Percentiles rank a stretch among this genome's conserved stretches.
These are phyloP conservation scores for Cryptococcus sp. DNA, from an alignment of 1,284 basidiomycete species.

Conservation along the genomic window DNA sequence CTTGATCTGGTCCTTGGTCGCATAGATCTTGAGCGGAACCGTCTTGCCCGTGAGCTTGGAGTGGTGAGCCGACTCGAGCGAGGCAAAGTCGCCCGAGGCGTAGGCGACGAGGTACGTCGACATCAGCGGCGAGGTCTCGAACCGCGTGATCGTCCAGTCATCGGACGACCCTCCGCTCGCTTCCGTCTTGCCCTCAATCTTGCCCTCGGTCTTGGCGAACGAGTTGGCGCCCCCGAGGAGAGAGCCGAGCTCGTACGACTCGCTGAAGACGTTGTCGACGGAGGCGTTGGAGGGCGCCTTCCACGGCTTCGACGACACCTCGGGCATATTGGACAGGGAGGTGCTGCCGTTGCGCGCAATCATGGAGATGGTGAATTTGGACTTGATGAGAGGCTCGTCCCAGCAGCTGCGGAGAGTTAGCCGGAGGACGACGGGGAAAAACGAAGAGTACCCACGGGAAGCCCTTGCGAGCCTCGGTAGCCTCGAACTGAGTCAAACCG, in stretches of 20 bases:
- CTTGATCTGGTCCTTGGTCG: slow-evolving; percentile 80
- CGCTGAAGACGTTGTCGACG: slow-evolving; percentile 33
- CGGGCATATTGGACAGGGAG: slow-evolving; percentile 77
- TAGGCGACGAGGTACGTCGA: slow-evolving; percentile 89
- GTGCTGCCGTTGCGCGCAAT: slow-evolving; percentile 71
- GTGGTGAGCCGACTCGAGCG: slow-evolving; percentile 71
- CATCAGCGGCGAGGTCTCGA: slow-evolving; percentile 74
- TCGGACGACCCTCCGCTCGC: slow-evolving; percentile 23
- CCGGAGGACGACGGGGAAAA: slow-evolving; percentile 6
- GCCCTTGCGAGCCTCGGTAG: slow-evolving; percentile 76
- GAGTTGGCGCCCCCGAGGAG: slow-evolving; percentile 32
- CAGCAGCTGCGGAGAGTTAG: slow-evolving; percentile 56
- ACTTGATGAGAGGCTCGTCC: slow-evolving; percentile 92
- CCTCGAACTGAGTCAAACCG: slow-evolving; percentile 75
- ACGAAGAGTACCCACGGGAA: slow-evolving; percentile 58
- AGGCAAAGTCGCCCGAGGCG: slow-evolving; percentile 78
- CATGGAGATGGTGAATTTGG: slow-evolving; percentile 77
- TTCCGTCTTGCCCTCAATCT: slow-evolving; percentile 51
- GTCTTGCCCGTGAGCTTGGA: slow-evolving; percentile 78
- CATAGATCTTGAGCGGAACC: slow-evolving; percentile 82
- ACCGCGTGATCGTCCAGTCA: slow-evolving; percentile 74
- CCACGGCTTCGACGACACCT: slow-evolving; percentile 56
- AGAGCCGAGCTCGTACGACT: slow-evolving; percentile 47
- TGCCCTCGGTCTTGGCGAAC: slow-evolving; percentile 40
- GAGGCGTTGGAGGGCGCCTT: slow-evolving; percentile 39